Evolutionary conservation across 805 yeast species (phyloP).

Genomic region (Dipodascopsis tothii): DNA sequence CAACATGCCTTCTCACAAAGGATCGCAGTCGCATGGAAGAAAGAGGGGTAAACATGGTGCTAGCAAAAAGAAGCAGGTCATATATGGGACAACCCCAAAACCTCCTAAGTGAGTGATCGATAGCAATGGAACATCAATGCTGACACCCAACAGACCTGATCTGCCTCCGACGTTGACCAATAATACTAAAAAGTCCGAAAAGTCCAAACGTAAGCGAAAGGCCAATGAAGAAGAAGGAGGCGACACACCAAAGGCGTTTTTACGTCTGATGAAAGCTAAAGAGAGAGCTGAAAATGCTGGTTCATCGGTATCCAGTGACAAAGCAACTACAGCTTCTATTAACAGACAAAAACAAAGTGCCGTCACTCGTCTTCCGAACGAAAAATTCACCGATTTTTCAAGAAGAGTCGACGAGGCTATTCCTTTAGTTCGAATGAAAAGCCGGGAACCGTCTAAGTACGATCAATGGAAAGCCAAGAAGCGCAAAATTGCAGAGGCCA

Average conservation of each 20-base stretch:
- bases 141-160: background rate
- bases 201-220: constrained; percentile 13
- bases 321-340: background rate
- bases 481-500: constrained; percentile 22
- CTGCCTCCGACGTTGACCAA: background rate
- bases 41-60: too few species aligned
- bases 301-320: background rate
- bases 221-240: constrained; percentile 25
- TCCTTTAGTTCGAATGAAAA: constrained; percentile 34
- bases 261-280: constrained; percentile 27
- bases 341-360: constrained; percentile 3
- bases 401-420: constrained; percentile 37
- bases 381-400: constrained; percentile 33
- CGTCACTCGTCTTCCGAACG: constrained; percentile 27
- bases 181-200: constrained; percentile 11
- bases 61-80: constrained; percentile 24
- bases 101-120: background rate
- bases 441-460: constrained; percentile 29
- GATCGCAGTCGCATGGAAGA: too few species aligned
- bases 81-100: background rate
- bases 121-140: background rate
- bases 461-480: constrained; percentile 22
- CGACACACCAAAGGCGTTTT: constrained; percentile 33
- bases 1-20: too few species aligned
- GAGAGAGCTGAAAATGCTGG: background rate